Conservation (phyloP, 108 stramenopile species). For the Skeletonema menzelii region DNA sequence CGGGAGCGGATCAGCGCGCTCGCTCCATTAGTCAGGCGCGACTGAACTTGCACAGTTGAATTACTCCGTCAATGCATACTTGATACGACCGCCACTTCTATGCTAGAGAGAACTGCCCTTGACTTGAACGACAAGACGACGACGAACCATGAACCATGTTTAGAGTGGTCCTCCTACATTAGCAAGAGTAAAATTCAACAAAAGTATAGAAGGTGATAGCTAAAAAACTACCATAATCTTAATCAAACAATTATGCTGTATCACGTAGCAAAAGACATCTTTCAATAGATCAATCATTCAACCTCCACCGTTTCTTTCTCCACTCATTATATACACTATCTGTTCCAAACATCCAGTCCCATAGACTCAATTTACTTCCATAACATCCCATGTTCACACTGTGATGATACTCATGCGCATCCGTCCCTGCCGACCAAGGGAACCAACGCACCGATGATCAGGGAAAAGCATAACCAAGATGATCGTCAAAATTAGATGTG, state of each 20-base stretch:
- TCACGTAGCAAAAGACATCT: not conserved
- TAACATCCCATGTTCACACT: slow-evolving; percentile 41
- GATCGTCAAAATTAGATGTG: slow-evolving; percentile 47
- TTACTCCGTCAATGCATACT: too few species aligned
- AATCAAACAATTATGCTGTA: not conserved
- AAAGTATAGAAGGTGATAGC: too few species aligned
- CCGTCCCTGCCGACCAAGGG: slow-evolving; percentile 37
- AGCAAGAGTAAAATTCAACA: too few species aligned
- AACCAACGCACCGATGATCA: slow-evolving; percentile 50
- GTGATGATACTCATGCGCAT: slow-evolving; percentile 53
- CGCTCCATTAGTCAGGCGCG: too few species aligned
- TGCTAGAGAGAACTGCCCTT: too few species aligned
- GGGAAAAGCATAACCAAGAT: slow-evolving; percentile 46
- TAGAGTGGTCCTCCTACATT: too few species aligned
- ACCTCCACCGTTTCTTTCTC: slow-evolving; percentile 20
- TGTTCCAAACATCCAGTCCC: slow-evolving; percentile 35
- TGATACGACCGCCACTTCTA: too few species aligned
- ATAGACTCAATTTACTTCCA: slow-evolving; percentile 28
- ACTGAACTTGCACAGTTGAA: too few species aligned
- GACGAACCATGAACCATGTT: too few species aligned
- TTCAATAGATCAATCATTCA: not conserved
- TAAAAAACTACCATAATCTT: too few species aligned
- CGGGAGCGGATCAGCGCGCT: too few species aligned
- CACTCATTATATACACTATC: slow-evolving; percentile 27
- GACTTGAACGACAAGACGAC: too few species aligned